phyloP scores from a whole-genome alignment of 2,329 filamentous ascomycete species.

The Colletotrichum paranaense region DNA sequence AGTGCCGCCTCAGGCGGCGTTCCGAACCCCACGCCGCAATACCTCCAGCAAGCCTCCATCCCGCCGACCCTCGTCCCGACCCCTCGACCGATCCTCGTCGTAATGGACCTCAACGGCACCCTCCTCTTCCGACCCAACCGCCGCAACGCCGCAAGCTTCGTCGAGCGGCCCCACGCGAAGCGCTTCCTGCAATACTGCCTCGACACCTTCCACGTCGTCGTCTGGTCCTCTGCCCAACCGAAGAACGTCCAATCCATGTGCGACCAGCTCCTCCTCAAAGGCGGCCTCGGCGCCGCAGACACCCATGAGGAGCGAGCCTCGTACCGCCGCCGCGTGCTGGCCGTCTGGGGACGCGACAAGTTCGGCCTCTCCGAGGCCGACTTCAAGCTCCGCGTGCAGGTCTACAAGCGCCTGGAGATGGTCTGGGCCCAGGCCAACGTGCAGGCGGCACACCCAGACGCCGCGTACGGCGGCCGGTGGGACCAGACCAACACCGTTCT shows the following conservation, averaged over 20 bases:
- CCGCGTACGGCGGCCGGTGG: conserved; percentile 64
- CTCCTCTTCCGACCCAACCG: conserved; percentile 77
- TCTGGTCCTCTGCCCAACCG: conserved; percentile 89
- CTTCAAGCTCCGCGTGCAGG: conserved; percentile 79
- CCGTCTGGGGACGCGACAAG: conserved; percentile 81
- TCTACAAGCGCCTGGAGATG: conserved; percentile 85
- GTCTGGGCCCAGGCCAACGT: conserved; percentile 73
- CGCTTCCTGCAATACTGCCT: conserved; percentile 81
- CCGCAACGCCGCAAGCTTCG: conserved; percentile 60
- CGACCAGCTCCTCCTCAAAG: conserved; percentile 65
- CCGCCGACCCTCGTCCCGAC: conserved; percentile 52
- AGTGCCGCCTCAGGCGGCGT: conserved; percentile 64
- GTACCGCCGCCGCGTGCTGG: conserved; percentile 68
- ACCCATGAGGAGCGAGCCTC: conserved; percentile 41
- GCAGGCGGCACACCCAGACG: conserved; percentile 56
- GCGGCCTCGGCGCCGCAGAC: background rate
- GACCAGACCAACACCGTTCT: conserved; percentile 88
- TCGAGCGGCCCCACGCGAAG: conserved; percentile 74
- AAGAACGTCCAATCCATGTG: conserved; percentile 79
- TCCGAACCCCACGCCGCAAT: conserved; percentile 69
- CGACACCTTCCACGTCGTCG: conserved; percentile 79
- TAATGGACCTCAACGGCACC: conserved; percentile 95
- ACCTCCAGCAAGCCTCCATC: conserved; percentile 66
- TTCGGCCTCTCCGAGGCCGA: conserved; percentile 75
- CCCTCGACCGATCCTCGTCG: conserved; percentile 77